phyloP scores from a whole-genome alignment of 2,329 filamentous ascomycete genomes.

The Mollisia scopiformis region DNA sequence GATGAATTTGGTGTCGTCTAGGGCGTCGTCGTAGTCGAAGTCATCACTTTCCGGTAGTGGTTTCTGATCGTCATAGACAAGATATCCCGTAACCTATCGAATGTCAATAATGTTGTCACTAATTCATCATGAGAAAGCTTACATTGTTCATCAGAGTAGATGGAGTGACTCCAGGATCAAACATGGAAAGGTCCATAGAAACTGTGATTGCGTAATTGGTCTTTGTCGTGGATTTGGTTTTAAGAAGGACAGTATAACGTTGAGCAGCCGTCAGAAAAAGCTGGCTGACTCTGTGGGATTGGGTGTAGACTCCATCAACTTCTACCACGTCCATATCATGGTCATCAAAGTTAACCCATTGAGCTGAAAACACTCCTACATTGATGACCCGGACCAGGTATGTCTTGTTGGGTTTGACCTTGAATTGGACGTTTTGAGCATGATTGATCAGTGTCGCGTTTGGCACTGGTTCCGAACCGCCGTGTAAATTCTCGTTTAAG shows the following conservation, averaged over 20 bases:
- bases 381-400: constrained; percentile 21
- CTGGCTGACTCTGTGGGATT: constrained; percentile 39
- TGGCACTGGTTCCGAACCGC: constrained; percentile 3
- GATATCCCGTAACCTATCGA: background rate
- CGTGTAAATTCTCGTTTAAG: background rate
- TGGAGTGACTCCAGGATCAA: background rate
- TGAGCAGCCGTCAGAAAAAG: constrained; percentile 49
- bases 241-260: constrained; percentile 46
- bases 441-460: constrained; percentile 11
- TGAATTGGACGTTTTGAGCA: constrained; percentile 20
- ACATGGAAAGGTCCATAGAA: background rate
- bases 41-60: background rate
- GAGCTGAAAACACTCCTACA: constrained; percentile 11
- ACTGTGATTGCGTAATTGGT: background rate
- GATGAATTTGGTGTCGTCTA: background rate
- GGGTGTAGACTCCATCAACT: constrained; percentile 47
- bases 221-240: background rate
- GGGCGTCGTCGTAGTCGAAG: background rate
- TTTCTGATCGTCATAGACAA: background rate
- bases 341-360: constrained; percentile 10
- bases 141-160: background rate
- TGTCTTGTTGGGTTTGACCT: constrained; percentile 12
- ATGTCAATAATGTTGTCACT: background rate
- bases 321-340: constrained; percentile 48
- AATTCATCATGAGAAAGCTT: background rate